Evolutionary conservation across 768 basidiomycete genomes (phyloP).

Genomic region (Auriculariales sp.): DNA sequence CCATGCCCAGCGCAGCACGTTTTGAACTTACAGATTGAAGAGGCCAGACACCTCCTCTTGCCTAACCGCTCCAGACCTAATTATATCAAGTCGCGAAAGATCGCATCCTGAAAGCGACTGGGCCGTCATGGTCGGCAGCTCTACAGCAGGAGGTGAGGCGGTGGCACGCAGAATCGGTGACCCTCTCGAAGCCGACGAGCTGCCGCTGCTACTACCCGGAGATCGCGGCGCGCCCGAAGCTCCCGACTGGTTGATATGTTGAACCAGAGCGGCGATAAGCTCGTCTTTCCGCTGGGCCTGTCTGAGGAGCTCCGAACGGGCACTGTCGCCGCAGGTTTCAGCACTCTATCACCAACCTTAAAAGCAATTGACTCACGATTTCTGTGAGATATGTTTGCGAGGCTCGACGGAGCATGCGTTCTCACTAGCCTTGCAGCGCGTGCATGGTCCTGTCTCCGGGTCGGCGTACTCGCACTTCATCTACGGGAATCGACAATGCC

Average conservation of each 20-base stretch:
- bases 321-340: neutral
- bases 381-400: neutral
- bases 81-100: neutral
- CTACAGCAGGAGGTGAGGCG: no score
- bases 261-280: neutral
- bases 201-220: neutral
- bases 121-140: neutral
- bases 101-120: neutral
- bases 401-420: neutral
- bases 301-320: neutral
- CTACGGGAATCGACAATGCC: no score
- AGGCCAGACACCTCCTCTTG: neutral
- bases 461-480: constrained; percentile 1
- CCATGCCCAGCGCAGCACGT: neutral
- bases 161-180: neutral
- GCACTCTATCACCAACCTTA: neutral
- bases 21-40: neutral
- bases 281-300: neutral
- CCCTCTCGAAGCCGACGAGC: neutral
- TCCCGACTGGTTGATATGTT: neutral
- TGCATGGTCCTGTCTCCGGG: neutral
- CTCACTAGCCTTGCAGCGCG: neutral
- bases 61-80: neutral
- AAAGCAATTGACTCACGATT: neutral
- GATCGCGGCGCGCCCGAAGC: neutral